Conservation (phyloP, 2,329 filamentous ascomycete genomes). For the Sporothrix humicola region DNA sequence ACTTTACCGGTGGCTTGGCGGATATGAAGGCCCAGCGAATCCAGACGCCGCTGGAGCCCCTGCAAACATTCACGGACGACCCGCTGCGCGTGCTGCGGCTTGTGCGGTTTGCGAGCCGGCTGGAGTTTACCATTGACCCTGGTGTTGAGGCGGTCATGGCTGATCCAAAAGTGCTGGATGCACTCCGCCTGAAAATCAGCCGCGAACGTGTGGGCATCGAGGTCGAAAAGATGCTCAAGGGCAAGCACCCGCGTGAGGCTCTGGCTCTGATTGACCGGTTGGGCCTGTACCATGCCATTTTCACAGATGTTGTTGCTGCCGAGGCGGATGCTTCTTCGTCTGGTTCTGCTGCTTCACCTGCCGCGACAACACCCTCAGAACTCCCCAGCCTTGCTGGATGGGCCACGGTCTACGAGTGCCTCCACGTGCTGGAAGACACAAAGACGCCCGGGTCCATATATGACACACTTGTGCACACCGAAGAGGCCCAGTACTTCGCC, state of each 20-base stretch:
- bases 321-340: not conserved
- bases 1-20: conserved; percentile 78
- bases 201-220: conserved; percentile 87
- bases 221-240: conserved; percentile 87
- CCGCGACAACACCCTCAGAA: not conserved
- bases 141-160: conserved; percentile 75
- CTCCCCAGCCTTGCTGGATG: conserved; percentile 65
- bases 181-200: conserved; percentile 87
- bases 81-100: conserved; percentile 85
- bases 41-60: conserved; percentile 82
- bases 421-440: conserved; percentile 58
- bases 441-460: conserved; percentile 56
- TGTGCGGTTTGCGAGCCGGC: conserved; percentile 85
- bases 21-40: conserved; percentile 78
- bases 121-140: conserved; percentile 78
- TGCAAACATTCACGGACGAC: conserved; percentile 93
- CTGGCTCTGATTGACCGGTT: conserved; percentile 70
- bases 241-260: conserved; percentile 66
- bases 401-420: conserved; percentile 66
- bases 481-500: conserved; percentile 70
- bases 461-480: conserved; percentile 62
- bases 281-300: conserved; percentile 73
- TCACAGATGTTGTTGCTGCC: conserved; percentile 64
- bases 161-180: conserved; percentile 75
- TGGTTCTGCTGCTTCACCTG: not conserved